A percentile compares a stretch with the other conserved stretches of the same genome.
Conservation (phyloP, 257 asterid genomes). For the Echites panduratus region DNA sequence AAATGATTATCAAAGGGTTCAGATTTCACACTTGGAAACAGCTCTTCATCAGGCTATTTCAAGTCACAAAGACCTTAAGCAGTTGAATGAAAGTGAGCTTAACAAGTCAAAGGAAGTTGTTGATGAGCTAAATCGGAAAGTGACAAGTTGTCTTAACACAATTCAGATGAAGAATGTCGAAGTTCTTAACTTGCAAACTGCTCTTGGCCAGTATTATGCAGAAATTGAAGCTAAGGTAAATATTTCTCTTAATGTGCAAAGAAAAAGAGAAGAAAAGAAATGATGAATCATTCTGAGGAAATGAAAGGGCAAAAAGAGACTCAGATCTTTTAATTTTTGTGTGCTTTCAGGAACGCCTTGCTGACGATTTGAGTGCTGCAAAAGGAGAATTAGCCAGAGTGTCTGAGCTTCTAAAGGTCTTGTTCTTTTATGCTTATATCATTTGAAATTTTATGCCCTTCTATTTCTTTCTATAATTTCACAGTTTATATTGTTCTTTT, state of each 20-base stretch:
- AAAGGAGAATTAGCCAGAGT: conserved; percentile 75
- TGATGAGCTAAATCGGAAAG: conserved; percentile 68
- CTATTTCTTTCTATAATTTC: not conserved
- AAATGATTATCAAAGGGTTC: conserved; percentile 67
- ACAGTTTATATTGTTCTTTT: not conserved
- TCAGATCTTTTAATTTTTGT: not conserved
- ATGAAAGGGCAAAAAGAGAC: not conserved
- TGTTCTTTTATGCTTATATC: conserved; percentile 14
- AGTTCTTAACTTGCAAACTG: conserved; percentile 93
- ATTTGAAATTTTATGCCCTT: conserved; percentile 3
- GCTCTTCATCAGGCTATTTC: conserved; percentile 65
- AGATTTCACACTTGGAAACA: conserved; percentile 65
- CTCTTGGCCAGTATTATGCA: conserved; percentile 97
- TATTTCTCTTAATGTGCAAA: conserved; percentile 6
- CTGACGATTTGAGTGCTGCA: conserved; percentile 57
- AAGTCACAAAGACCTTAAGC: conserved; percentile 62
- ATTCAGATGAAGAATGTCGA: conserved; percentile 83
- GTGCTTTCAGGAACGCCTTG: conserved; percentile 75
- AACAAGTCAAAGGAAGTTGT: conserved; percentile 63
- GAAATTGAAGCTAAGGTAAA: conserved; percentile 96
- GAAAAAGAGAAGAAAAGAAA: conserved; percentile 15
- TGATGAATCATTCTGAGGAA: not conserved
- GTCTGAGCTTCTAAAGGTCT: conserved; percentile 68
- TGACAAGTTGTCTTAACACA: conserved; percentile 54
- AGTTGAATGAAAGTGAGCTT: conserved; percentile 49